Percentiles rank a stretch among this genome's conserved stretches.
Conservation (phyloP, 345 rosid species). For the Brassica incana region DNA sequence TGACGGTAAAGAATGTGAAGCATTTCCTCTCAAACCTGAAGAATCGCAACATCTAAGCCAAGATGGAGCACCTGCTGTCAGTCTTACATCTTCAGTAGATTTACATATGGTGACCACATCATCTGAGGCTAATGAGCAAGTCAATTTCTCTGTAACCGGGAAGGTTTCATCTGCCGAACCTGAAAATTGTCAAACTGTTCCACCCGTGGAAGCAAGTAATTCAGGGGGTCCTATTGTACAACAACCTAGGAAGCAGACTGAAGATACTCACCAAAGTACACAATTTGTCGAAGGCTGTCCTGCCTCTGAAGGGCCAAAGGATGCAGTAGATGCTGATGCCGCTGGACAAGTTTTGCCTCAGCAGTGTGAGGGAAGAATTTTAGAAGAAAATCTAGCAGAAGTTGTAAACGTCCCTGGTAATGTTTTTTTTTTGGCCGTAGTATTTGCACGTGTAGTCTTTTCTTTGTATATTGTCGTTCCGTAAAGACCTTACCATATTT, state of each 20-base stretch:
- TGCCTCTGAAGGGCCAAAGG: conserved; percentile 37
- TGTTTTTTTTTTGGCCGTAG: conserved; percentile 18
- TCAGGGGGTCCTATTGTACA: conserved; percentile 34
- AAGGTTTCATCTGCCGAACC: conserved; percentile 32
- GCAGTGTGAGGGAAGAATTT: conserved; percentile 31
- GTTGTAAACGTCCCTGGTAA: conserved; percentile 49
- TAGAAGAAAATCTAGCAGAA: conserved; percentile 39
- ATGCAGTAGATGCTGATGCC: conserved; percentile 37
- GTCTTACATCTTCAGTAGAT: conserved; percentile 30
- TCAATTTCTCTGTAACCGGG: conserved; percentile 24
- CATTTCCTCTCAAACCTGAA: neutral
- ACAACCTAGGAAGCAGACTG: conserved; percentile 23
- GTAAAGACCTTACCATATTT: neutral
- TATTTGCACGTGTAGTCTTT: conserved; percentile 13
- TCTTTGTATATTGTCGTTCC: conserved; percentile 4
- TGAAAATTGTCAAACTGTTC: conserved; percentile 37
- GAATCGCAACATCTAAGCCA: conserved; percentile 14
- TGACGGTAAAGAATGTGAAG: conserved; percentile 37
- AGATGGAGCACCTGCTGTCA: conserved; percentile 22
- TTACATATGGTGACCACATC: conserved; percentile 33
- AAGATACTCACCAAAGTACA: conserved; percentile 34
- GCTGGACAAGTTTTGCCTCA: conserved; percentile 28
- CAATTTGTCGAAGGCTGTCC: conserved; percentile 34
- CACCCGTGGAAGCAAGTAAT: conserved; percentile 36
- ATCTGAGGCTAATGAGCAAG: conserved; percentile 36